These are phyloP conservation scores for Penicillium fuscoglaucum DNA, from an alignment of 2,329 filamentous ascomycete genomes.

Conservation along the genomic window DNA sequence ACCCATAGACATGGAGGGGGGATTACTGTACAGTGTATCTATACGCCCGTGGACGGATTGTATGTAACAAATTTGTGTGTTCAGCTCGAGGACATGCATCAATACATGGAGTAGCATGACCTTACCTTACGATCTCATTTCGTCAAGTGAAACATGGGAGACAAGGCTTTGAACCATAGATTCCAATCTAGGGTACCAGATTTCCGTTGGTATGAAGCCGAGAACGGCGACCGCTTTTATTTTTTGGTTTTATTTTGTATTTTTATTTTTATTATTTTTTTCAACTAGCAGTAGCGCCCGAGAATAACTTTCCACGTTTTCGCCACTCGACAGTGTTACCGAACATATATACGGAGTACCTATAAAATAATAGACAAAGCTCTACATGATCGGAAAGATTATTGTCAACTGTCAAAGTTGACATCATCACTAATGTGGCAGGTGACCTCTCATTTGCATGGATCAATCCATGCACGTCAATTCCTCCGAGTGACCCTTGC, in stretches of 20 bases:
- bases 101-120: not conserved
- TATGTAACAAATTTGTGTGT: not conserved
- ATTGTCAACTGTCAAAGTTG: not conserved
- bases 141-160: conserved; percentile 3
- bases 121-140: conserved; percentile 4
- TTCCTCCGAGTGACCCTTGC: conserved; percentile 14
- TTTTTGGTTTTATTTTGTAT: not conserved
- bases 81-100: not conserved
- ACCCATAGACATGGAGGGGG: conserved; percentile 42
- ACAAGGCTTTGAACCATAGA: conserved; percentile 7
- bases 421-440: conserved; percentile 12
- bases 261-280: not conserved
- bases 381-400: not conserved
- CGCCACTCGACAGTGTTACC: not conserved
- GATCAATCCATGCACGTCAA: conserved; percentile 16
- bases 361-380: not conserved
- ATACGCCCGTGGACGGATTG: not conserved
- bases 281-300: conserved; percentile 4
- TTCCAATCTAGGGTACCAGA: conserved; percentile 11
- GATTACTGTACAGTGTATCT: conserved; percentile 14
- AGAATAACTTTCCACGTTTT: conserved; percentile 1
- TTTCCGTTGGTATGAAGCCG: conserved; percentile 8
- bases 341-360: not conserved
- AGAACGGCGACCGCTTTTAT: conserved; percentile 11
- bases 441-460: conserved; percentile 15